Base-by-base conservation (phyloP, 495 filamentous ascomycete species). In the Talaromyces wortmannii region DNA sequence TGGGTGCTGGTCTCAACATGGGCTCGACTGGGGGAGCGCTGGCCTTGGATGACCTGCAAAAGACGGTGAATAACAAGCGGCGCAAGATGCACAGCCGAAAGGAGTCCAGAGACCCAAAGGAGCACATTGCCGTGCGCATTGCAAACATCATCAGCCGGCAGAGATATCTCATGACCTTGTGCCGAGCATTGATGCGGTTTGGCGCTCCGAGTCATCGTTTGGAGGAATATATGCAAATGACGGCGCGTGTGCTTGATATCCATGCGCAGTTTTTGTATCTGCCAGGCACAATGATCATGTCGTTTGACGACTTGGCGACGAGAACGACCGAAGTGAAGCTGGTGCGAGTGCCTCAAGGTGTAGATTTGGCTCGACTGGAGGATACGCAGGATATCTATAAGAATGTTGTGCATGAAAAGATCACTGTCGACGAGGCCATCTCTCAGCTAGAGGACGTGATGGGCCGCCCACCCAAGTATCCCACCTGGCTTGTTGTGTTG, bases 321-420 rank as follows among this genome's bases (percentile, higher is more conserved):
- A 92, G 95, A 61, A 96, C 92, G 0, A 90, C 90, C 5, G 92
- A 96, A 65, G 88, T 96, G 56, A 92, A 95, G 70, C 82, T 97
- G 23, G 86, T 97, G 17, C 84, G 89, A 18, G 78, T 83, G 16
- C 71, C 73, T 3, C 88, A 92, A 63, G 91, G 89, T 3, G 82
- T 97, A 18, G 87, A 97, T 65, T 78, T 97, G 3, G 90, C 89
- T 10, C 89, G 87, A 45, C 78, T 97, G 15, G 80, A 87, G 6
- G 92, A 96, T 58, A 84, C 85, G 5, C 92, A 97, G 66, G 84
- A 91, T 55, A 84, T 96, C 29, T 97, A 96, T 72, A 97, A 97
- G 67, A 85, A 90, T 55, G 89, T 97, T 18, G 84, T 96, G 11
- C 91, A 96, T 62, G 91, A 96, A 67, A 73, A 86, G 12, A 86